Conservation (phyloP, 768 basidiomycete genomes). For the Obba rivulosa region DNA sequence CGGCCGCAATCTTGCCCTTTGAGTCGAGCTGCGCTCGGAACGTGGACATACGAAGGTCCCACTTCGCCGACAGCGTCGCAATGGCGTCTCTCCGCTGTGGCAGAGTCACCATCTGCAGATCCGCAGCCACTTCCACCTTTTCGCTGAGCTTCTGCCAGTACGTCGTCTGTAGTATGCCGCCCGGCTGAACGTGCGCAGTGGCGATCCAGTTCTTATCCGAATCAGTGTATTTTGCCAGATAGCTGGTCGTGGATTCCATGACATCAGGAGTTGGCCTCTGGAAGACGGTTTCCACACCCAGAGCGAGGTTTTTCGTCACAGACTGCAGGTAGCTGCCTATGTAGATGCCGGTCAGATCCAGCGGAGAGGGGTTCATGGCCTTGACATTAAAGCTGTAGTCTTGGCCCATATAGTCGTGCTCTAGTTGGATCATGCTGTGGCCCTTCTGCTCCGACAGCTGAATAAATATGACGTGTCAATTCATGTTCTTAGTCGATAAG, state of each 20-base stretch:
- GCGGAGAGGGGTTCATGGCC: slow-evolving; percentile 85
- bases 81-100: slow-evolving; percentile 84
- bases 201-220: slow-evolving; percentile 82
- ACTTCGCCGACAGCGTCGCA: slow-evolving; percentile 93
- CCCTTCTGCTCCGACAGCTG: slow-evolving; percentile 73
- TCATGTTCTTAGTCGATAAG: not conserved
- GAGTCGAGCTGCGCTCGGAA: slow-evolving; percentile 95
- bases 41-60: slow-evolving; percentile 88
- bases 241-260: slow-evolving; percentile 67
- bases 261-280: slow-evolving; percentile 74
- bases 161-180: slow-evolving; percentile 81
- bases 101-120: slow-evolving; percentile 76
- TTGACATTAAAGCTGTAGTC: slow-evolving; percentile 87
- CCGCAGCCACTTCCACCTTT: slow-evolving; percentile 96
- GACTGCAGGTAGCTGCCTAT: slow-evolving; percentile 92
- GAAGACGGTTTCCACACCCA: slow-evolving; percentile 81
- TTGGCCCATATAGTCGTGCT: slow-evolving; percentile 88
- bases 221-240: slow-evolving; percentile 75
- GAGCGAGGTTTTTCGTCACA: slow-evolving; percentile 80
- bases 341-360: slow-evolving; percentile 87
- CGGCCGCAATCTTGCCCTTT: slow-evolving; percentile 89
- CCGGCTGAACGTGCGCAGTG: slow-evolving; percentile 82
- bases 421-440: slow-evolving; percentile 89
- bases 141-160: slow-evolving; percentile 97
- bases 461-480: not conserved